A percentile compares a stretch with the other conserved stretches of the same genome.
These are phyloP conservation scores for Arbutus unedo DNA, from an alignment of 148 eudicot genomes.

Conservation along the genomic window DNA sequence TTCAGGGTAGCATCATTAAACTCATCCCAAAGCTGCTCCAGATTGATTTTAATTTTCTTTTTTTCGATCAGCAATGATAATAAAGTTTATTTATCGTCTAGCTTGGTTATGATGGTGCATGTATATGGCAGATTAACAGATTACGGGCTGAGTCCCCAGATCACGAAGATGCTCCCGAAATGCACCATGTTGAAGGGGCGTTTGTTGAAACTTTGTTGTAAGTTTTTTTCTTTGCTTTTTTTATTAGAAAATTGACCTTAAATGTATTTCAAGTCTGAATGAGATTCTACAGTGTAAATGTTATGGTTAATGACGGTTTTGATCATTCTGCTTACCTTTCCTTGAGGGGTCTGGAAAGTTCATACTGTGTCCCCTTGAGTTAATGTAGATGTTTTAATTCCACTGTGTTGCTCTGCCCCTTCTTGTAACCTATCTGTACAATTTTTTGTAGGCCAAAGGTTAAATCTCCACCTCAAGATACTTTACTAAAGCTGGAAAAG, in stretches of 20 bases:
- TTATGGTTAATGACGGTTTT: background rate
- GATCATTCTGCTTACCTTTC: background rate
- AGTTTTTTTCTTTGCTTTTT: too few relatives aligned
- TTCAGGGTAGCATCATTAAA: background rate
- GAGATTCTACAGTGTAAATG: background rate
- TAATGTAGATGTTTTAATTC: background rate
- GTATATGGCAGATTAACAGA: constrained; percentile 43
- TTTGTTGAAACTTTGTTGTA: constrained; percentile 84
- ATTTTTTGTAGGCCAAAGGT: constrained; percentile 54
- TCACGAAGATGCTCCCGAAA: constrained; percentile 65
- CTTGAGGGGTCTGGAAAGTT: background rate
- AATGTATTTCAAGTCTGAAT: background rate
- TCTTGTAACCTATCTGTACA: background rate
- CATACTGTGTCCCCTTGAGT: background rate
- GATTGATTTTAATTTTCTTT: background rate
- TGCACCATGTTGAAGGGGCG: constrained; percentile 87
- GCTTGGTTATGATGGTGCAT: background rate
- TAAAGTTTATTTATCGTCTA: background rate
- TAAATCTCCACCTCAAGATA: constrained; percentile 81
- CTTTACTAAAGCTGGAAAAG: constrained; percentile 61
- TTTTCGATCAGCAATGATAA: background rate
- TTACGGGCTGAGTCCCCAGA: constrained; percentile 57
- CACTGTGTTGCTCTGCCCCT: background rate
- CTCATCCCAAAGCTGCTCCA: background rate
- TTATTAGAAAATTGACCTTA: background rate